These are phyloP conservation scores for Fraxinus xanthoxyloides DNA, from an alignment of 305 asterid species.

Conservation along the genomic window DNA sequence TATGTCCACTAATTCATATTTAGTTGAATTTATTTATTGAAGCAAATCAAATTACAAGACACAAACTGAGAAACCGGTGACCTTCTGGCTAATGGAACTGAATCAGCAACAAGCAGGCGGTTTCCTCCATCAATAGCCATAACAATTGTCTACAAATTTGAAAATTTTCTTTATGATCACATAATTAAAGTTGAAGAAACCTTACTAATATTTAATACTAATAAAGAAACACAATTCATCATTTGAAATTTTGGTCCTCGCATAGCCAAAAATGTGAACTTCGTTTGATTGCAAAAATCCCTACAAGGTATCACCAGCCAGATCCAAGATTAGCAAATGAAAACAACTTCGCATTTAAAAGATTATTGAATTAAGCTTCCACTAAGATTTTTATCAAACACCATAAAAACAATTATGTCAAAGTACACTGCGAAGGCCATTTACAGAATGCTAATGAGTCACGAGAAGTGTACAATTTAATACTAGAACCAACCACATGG, in stretches of 20 bases:
- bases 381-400: background rate
- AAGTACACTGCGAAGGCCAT: background rate
- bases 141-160: constrained; percentile 8
- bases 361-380: background rate
- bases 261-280: constrained; percentile 87
- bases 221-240: constrained; percentile 36
- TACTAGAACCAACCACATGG: background rate
- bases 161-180: constrained; percentile 16
- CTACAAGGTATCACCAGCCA: constrained; percentile 32
- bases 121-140: constrained; percentile 28
- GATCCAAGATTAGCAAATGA: constrained; percentile 15
- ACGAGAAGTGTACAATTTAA: background rate
- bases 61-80: constrained; percentile 13
- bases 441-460: background rate
- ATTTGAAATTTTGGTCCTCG: constrained; percentile 80
- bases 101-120: constrained; percentile 31
- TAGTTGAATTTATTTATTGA: background rate
- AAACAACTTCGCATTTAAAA: background rate
- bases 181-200: background rate
- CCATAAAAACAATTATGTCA: background rate
- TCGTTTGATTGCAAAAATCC: constrained; percentile 67
- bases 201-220: background rate
- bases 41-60: background rate
- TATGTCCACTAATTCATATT: background rate
- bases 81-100: constrained; percentile 52